Conservation (phyloP, 1,284 basidiomycete genomes). For the Ustilago nuda region DNA sequence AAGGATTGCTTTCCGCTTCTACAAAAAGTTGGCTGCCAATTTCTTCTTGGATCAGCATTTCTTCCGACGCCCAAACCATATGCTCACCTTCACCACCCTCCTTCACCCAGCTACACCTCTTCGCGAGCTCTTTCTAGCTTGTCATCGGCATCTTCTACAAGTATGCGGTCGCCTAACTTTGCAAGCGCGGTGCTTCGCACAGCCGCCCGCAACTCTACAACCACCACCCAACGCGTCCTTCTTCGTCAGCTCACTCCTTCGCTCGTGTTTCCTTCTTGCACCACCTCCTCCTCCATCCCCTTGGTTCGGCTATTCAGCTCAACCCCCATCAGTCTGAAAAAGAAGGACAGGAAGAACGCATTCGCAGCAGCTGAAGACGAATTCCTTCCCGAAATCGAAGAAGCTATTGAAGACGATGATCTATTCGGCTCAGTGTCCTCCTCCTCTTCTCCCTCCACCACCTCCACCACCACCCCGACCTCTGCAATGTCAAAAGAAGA, state of each 20-base stretch:
- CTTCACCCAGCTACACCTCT: no score
- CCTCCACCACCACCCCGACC: constrained; percentile 1
- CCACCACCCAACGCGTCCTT: neutral
- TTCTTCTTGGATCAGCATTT: constrained; percentile 28
- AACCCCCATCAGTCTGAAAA: constrained; percentile 21
- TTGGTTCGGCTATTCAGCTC: constrained; percentile 17
- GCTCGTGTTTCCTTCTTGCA: neutral
- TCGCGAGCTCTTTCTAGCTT: neutral
- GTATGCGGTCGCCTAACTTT: constrained; percentile 43
- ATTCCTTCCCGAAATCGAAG: constrained; percentile 4
- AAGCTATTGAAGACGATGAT: constrained; percentile 31
- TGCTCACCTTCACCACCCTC: no score
- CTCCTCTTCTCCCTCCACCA: neutral
- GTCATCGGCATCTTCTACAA: neutral
- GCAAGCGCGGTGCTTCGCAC: constrained; percentile 27
- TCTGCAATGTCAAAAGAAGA: constrained; percentile 24
- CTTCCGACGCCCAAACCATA: neutral
- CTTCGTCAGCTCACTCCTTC: neutral
- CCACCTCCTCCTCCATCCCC: neutral
- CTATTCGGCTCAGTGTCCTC: constrained; percentile 31
- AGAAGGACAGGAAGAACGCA: constrained; percentile 37
- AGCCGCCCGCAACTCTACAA: constrained; percentile 6
- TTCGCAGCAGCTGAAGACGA: constrained; percentile 31
- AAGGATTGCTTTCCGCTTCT: neutral
- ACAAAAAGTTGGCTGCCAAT: constrained; percentile 6